Percentiles rank a stretch among this genome's conserved stretches.
phyloP scores from a whole-genome alignment of 768 basidiomycete species.

The Xerocomellus dryophilus region DNA sequence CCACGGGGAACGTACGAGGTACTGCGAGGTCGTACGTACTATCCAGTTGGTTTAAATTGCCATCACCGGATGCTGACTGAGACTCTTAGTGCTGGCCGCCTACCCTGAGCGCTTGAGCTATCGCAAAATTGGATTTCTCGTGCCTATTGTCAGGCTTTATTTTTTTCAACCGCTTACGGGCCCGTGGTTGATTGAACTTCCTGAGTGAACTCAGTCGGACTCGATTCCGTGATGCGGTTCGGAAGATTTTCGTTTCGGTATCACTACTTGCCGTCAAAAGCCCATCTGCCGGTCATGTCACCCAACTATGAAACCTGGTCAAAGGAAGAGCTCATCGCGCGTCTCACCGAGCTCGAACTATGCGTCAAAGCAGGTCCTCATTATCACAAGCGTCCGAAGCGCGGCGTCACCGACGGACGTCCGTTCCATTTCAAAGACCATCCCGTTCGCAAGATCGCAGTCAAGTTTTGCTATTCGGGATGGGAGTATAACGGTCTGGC shows the following conservation, averaged over 20 bases:
- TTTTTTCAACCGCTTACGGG: no score
- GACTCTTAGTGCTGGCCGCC: no score
- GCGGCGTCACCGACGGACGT: constrained; percentile 24
- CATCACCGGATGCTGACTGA: no score
- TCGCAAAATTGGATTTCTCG: no score
- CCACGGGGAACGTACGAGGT: not conserved
- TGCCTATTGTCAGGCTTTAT: no score
- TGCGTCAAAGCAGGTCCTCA: constrained; percentile 10
- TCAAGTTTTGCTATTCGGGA: constrained; percentile 91
- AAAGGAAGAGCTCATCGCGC: constrained; percentile 68
- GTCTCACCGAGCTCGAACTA: constrained; percentile 55
- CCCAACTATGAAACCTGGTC: constrained; percentile 54
- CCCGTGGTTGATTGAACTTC: no score
- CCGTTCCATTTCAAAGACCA: constrained; percentile 65
- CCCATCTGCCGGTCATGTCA: constrained; percentile 34
- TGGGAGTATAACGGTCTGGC: constrained; percentile 92
- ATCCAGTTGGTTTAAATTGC: no score
- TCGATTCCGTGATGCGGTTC: constrained; percentile 26
- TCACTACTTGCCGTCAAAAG: constrained; percentile 29
- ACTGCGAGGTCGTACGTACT: no score
- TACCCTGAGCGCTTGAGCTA: no score
- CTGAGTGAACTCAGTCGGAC: not conserved
- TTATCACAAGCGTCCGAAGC: constrained; percentile 14
- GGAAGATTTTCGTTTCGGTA: no score
- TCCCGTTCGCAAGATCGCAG: constrained; percentile 84